Percentiles rank a stretch among this genome's conserved stretches.
These are phyloP conservation scores for Grigorovia humatica DNA, from an alignment of 805 yeast species.

Conservation along the genomic window DNA sequence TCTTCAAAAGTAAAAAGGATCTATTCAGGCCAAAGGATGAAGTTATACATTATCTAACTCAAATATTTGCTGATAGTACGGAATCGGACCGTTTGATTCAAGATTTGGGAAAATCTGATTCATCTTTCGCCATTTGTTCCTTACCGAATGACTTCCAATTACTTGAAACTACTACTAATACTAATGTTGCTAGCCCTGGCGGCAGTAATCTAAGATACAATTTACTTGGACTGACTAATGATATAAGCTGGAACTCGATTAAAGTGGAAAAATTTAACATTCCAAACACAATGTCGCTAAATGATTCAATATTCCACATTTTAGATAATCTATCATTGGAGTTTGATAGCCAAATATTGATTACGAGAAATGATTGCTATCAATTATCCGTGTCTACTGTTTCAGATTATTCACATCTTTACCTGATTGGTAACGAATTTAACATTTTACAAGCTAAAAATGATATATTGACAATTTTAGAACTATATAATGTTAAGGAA, in stretches of 20 bases:
- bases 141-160: background rate
- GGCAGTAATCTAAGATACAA: no score
- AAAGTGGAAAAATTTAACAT: constrained; percentile 41
- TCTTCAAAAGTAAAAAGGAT: background rate
- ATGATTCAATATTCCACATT: background rate
- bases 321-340: constrained; percentile 2
- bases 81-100: background rate
- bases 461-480: constrained; percentile 11
- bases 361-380: background rate
- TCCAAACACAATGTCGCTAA: constrained; percentile 21
- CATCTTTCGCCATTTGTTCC: background rate
- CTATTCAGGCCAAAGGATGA: background rate
- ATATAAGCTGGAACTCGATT: constrained; percentile 36
- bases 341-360: constrained; percentile 2
- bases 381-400: background rate
- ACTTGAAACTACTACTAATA: background rate
- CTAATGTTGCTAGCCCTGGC: background rate
- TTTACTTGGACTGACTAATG: constrained; percentile 28
- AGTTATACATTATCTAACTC: background rate
- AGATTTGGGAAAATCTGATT: no score
- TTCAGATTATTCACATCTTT: background rate
- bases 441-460: constrained; percentile 11
- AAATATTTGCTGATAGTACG: background rate
- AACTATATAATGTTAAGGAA: background rate
- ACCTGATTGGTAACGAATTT: constrained; percentile 14